phyloP scores from a whole-genome alignment of 768 basidiomycete genomes.

The Gymnopilus dilepis region DNA sequence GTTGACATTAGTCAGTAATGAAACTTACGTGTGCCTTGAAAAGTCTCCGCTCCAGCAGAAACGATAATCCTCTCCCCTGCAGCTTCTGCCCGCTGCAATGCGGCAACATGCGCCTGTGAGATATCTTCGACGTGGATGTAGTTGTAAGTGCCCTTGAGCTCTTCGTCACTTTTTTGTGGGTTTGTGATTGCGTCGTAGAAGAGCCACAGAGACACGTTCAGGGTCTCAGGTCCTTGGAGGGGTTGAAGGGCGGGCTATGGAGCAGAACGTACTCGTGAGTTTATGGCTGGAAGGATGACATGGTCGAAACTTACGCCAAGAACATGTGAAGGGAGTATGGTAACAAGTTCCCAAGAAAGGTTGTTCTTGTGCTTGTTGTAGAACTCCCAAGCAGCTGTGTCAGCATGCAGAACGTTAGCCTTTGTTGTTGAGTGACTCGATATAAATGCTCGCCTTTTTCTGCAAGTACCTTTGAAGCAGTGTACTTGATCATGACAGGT shows the following conservation, averaged over 20 bases:
- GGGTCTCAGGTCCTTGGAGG: background rate
- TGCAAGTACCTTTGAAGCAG: constrained; percentile 63
- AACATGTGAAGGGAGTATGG: constrained; percentile 52
- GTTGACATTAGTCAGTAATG: background rate
- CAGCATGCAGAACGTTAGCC: too few species aligned
- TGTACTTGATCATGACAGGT: constrained; percentile 47
- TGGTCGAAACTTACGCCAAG: constrained; percentile 35
- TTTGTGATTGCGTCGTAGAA: constrained; percentile 3
- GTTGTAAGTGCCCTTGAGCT: constrained; percentile 11
- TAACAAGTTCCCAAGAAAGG: constrained; percentile 54
- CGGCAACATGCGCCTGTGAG: constrained; percentile 55
- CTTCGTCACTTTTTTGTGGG: constrained; percentile 27
- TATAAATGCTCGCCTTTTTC: constrained; percentile 52
- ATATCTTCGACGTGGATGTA: constrained; percentile 58
- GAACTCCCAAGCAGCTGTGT: constrained; percentile 48
- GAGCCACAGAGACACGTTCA: constrained; percentile 19
- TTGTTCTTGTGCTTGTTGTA: constrained; percentile 42
- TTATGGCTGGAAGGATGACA: constrained; percentile 17
- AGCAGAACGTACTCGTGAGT: background rate
- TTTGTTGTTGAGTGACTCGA: too few species aligned
- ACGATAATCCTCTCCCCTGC: constrained; percentile 60
- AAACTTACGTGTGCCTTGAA: constrained; percentile 6
- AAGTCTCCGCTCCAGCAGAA: constrained; percentile 22
- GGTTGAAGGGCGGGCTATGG: constrained; percentile 10
- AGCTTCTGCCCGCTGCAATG: constrained; percentile 52